Conservation (phyloP, 1,139 yeast genomes). For the Geotrichum aggregatum region DNA sequence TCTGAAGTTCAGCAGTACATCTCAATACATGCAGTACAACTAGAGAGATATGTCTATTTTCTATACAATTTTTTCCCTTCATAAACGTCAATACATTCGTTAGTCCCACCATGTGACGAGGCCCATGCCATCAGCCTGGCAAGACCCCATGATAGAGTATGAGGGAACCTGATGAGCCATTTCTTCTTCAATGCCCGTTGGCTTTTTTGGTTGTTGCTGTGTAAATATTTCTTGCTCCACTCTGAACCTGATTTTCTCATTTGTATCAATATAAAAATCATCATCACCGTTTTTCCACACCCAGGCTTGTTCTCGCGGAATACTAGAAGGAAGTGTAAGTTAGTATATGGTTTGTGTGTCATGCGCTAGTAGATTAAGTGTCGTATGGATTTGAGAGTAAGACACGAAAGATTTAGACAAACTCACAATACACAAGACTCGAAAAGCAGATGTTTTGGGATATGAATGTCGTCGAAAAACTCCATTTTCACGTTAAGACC, state of each 20-base stretch:
- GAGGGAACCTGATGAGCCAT: conserved; percentile 49
- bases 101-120: conserved; percentile 93
- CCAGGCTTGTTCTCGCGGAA: conserved; percentile 79
- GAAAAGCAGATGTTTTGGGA: conserved; percentile 75
- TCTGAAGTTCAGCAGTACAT: conserved; percentile 93
- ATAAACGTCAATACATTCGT: conserved; percentile 8
- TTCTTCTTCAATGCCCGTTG: conserved; percentile 48
- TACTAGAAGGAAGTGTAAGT: conserved; percentile 18
- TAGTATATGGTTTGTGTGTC: too few relatives aligned
- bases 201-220: conserved; percentile 65
- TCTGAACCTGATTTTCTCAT: conserved; percentile 85
- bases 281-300: conserved; percentile 67
- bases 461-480: conserved; percentile 86
- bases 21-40: conserved; percentile 97
- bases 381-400: too few relatives aligned
- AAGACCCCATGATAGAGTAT: conserved; percentile 81
- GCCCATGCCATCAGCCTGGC: conserved; percentile 96
- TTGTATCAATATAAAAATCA: conserved; percentile 78
- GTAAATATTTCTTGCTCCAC: conserved; percentile 85
- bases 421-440: conserved; percentile 60
- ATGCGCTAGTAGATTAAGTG: too few relatives aligned
- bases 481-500: conserved; percentile 81
- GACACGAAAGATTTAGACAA: conserved; percentile 29
- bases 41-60: conserved; percentile 32
- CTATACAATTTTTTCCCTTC: neutral